Percentiles rank a stretch among this genome's conserved stretches.
Evolutionary conservation across 371 early-diverging fungal genomes (phyloP).

Genomic region (Rhizopus sp.): DNA sequence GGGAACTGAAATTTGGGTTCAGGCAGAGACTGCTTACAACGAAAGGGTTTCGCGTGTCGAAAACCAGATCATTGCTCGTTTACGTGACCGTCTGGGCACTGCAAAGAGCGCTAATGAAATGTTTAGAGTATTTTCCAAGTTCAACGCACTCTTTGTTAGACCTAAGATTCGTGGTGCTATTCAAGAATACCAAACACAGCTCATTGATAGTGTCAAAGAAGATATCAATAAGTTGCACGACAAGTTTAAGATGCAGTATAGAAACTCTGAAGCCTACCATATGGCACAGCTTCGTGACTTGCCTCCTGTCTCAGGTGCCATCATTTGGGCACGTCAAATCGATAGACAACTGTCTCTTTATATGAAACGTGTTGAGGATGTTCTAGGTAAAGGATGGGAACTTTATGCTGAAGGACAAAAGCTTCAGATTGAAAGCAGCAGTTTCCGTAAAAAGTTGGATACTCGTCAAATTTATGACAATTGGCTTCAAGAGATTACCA

Average conservation of each 20-base stretch:
- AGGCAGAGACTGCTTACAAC: constrained; percentile 91
- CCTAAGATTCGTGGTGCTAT: constrained; percentile 99
- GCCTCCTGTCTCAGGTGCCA: constrained; percentile 92
- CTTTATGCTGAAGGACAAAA: constrained; percentile 96
- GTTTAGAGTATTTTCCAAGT: constrained; percentile 98
- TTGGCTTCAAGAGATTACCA: constrained; percentile 89
- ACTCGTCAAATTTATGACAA: constrained; percentile 87
- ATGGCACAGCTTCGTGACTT: constrained; percentile 93
- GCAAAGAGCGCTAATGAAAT: constrained; percentile 98
- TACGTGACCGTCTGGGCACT: constrained; percentile 92
- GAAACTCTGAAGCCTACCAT: constrained; percentile 83
- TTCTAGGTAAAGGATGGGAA: constrained; percentile 98
- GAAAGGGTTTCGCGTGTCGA: constrained; percentile 95
- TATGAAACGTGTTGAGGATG: constrained; percentile 97
- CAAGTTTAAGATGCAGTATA: constrained; percentile 93
- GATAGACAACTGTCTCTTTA: constrained; percentile 94
- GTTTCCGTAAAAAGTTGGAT: constrained; percentile 93
- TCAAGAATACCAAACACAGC: constrained; percentile 97
- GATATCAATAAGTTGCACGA: constrained; percentile 95
- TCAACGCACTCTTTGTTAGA: constrained; percentile 97
- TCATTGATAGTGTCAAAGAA: constrained; percentile 96
- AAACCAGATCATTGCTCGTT: constrained; percentile 93
- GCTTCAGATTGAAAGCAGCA: constrained; percentile 84
- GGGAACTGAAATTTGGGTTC: constrained; percentile 93
- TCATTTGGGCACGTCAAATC: constrained; percentile 98